These are phyloP conservation scores for Dothistroma septosporum DNA, from an alignment of 2,329 filamentous ascomycete species.

Conservation along the genomic window DNA sequence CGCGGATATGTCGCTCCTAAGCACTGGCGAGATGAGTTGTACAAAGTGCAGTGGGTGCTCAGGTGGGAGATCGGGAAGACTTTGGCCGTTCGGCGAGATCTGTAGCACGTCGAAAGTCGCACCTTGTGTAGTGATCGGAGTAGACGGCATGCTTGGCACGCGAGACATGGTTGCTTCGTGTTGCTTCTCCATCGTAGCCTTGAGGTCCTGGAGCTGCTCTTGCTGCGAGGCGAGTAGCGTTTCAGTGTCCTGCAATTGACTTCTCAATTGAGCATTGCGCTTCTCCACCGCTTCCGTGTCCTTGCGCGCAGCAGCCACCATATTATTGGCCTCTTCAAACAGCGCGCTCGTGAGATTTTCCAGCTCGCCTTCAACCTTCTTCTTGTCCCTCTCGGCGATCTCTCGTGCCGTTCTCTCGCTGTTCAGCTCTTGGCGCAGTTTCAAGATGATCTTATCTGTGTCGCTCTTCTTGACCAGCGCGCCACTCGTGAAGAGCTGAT, in stretches of 20 bases:
- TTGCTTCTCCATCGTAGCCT: slow-evolving; percentile 80
- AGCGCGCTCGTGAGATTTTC: slow-evolving; percentile 85
- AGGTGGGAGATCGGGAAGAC: slow-evolving; percentile 52
- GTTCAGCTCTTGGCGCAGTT: slow-evolving; percentile 40
- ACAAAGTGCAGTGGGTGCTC: slow-evolving; percentile 69
- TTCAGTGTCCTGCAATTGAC: slow-evolving; percentile 83
- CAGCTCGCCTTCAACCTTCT: slow-evolving; percentile 84
- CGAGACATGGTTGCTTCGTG: slow-evolving; percentile 64
- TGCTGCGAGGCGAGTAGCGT: slow-evolving; percentile 81
- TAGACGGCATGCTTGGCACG: slow-evolving; percentile 69
- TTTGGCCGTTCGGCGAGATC: slow-evolving; percentile 47
- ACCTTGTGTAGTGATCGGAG: slow-evolving; percentile 60
- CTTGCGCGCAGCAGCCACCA: slow-evolving; percentile 85
- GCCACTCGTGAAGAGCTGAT: slow-evolving; percentile 65
- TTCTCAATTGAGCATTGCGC: slow-evolving; percentile 80
- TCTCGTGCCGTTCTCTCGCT: slow-evolving; percentile 41
- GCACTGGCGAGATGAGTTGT: slow-evolving; percentile 75
- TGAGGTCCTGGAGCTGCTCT: slow-evolving; percentile 87
- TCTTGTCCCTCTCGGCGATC: slow-evolving; percentile 62
- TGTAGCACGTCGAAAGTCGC: slow-evolving; percentile 61
- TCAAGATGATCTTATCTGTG: slow-evolving; percentile 55
- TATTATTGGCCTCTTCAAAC: slow-evolving; percentile 98
- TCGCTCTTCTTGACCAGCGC: slow-evolving; percentile 70
- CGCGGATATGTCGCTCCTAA: slow-evolving; percentile 73
- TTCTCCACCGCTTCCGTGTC: slow-evolving; percentile 73